These are phyloP conservation scores for Zopfia rhizophila DNA, from an alignment of 2,329 filamentous ascomycete genomes.

Conservation along the genomic window DNA sequence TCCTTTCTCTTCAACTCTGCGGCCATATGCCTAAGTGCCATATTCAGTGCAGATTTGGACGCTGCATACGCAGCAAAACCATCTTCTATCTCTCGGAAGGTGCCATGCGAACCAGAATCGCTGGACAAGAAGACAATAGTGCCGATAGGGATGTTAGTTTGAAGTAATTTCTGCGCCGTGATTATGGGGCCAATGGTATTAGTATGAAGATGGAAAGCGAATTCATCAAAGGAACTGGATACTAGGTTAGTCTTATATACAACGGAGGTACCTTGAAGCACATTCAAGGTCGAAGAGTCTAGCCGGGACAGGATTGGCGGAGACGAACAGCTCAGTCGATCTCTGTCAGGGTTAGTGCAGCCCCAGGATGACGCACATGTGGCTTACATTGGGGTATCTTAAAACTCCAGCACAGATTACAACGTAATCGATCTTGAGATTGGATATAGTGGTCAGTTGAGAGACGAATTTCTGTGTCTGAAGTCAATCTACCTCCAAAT, in stretches of 20 bases:
- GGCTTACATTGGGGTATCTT: slow-evolving; percentile 65
- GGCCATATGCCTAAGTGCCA: slow-evolving; percentile 66
- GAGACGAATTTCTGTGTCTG: slow-evolving; percentile 54
- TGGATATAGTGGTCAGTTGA: slow-evolving; percentile 52
- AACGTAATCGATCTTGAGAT: slow-evolving; percentile 62
- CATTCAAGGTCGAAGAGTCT: slow-evolving; percentile 23
- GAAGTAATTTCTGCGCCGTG: slow-evolving; percentile 63
- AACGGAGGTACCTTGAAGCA: slow-evolving; percentile 10
- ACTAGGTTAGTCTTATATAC: slow-evolving; percentile 14
- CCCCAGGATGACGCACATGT: slow-evolving; percentile 16
- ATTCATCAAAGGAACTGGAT: slow-evolving; percentile 62
- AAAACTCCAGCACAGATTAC: slow-evolving; percentile 68
- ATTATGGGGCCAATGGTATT: slow-evolving; percentile 70
- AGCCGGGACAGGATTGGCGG: slow-evolving; percentile 31
- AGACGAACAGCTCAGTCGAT: slow-evolving; percentile 61
- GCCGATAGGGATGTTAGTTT: slow-evolving; percentile 58
- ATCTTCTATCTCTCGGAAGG: slow-evolving; percentile 66
- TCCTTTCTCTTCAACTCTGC: slow-evolving; percentile 64
- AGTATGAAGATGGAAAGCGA: slow-evolving; percentile 65
- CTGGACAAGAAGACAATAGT: slow-evolving; percentile 66
- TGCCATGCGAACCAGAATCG: slow-evolving; percentile 64
- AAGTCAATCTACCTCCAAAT: slow-evolving; percentile 19
- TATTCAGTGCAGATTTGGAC: slow-evolving; percentile 67
- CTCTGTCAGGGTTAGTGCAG: slow-evolving; percentile 52
- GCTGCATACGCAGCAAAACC: slow-evolving; percentile 68